Conservation (phyloP, 1,284 basidiomycete genomes). For the Ceratobasidium sp. region DNA sequence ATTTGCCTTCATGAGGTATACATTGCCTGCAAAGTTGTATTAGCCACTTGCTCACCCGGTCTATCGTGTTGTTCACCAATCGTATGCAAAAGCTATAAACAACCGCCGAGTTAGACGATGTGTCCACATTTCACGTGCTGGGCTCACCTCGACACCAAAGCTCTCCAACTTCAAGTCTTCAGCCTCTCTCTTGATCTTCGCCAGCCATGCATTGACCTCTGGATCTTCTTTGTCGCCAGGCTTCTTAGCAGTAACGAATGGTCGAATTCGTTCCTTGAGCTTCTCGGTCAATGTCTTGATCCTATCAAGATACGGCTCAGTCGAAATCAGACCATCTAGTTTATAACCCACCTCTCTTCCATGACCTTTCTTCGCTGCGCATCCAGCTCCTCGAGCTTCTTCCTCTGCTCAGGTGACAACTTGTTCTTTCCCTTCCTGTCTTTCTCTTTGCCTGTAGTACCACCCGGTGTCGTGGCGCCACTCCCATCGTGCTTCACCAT, state of each 20-base stretch:
- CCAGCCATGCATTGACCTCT: conserved; percentile 81
- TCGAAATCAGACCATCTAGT: not conserved
- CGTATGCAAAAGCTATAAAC: conserved; percentile 29
- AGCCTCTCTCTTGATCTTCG: conserved; percentile 82
- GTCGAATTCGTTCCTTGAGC: conserved; percentile 82
- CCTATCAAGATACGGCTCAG: conserved; percentile 8
- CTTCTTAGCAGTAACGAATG: conserved; percentile 86
- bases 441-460: conserved; percentile 39
- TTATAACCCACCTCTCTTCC: conserved; percentile 64
- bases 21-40: conserved; percentile 69
- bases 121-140: not conserved
- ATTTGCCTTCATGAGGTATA: conserved; percentile 93
- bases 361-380: conserved; percentile 79
- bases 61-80: conserved; percentile 23
- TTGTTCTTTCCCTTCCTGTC: conserved; percentile 64
- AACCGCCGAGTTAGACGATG: not conserved
- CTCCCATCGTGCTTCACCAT: conserved; percentile 43
- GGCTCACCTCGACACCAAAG: conserved; percentile 90
- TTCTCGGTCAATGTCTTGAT: conserved; percentile 68
- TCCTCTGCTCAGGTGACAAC: conserved; percentile 82
- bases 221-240: conserved; percentile 87
- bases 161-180: conserved; percentile 98
- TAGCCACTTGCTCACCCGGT: not conserved
- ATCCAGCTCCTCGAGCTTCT: conserved; percentile 82
- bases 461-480: conserved; percentile 44